Evolutionary conservation across 371 early-diverging fungal species (phyloP), one percentile per base, ranked within the genome.

Genomic region (Mortierella sp.): DNA sequence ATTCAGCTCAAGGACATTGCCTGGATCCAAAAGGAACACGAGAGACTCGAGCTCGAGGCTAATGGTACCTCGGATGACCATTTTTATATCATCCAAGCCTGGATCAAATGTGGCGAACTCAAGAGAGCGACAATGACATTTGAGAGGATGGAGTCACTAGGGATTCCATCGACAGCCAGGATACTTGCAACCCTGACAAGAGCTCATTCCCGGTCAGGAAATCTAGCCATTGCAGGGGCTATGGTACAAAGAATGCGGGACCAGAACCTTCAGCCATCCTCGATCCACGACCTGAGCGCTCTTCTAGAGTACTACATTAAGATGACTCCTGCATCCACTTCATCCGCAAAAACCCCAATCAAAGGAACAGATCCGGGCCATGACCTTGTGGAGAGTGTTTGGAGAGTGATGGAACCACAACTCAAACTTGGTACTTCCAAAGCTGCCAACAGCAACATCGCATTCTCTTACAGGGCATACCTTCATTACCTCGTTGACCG

Each of bases 11-110:
- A 65, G 48, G 77, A 76, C 41, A 64, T 76, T 25, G 41, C n/a
- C 13, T 68, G 69, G 57, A 60, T 76, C n/a, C 65, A 76, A 44
- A 63, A 61, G 56, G 77, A 76, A 31, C 77, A 76, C 24, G 77
- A 76, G 12, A 45, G 49, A 44, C 49, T 76, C 14, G 57, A 61
- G 25, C 49, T 69, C 17, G 77, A 76, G 40, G 54, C 55, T 44
- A 60, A 64, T 25, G 70, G 56, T 0, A 57, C 61, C 0, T 24
- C 65, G 19, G 77, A 64, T 14, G 77, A 76, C 46, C 55, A 68
- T 50, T 69, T 76, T 27, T 65, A 58, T 41, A 28, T 76, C 43
- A 76, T 76, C 37, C 77, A 76, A 29, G 77, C 65, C 0, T 76
- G 70, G 69, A 64, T 76, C 54, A 68, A 69, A 27, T 68, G 69